Conservation (phyloP, 345 rosid genomes). For the Rhizophora mangle region DNA sequence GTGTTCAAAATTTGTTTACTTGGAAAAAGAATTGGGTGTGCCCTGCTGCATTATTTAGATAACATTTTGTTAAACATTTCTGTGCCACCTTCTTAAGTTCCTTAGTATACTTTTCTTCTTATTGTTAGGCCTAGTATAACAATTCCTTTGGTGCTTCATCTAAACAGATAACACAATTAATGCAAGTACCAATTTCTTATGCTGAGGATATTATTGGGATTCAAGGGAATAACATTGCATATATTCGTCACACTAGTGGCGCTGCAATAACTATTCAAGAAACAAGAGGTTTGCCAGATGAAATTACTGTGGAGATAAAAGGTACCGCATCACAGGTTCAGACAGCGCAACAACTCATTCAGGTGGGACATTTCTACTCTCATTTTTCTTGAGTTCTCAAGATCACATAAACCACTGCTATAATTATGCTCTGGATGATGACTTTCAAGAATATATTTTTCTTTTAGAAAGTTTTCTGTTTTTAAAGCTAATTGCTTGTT, state of each 20-base stretch:
- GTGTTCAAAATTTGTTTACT: too few species aligned
- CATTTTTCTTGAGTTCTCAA: not conserved
- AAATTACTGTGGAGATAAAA: slow-evolving; percentile 78
- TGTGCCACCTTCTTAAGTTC: not conserved
- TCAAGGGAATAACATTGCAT: slow-evolving; percentile 70
- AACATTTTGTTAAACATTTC: not conserved
- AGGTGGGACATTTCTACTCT: slow-evolving; percentile 37
- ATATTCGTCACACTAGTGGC: slow-evolving; percentile 68
- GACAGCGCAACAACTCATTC: slow-evolving; percentile 66
- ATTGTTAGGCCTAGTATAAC: not conserved
- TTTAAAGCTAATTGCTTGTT: too few species aligned
- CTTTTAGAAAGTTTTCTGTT: too few species aligned
- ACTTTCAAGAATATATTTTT: not conserved
- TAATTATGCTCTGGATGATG: not conserved
- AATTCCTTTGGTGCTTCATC: not conserved
- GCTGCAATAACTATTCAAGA: slow-evolving; percentile 69
- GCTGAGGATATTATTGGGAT: slow-evolving; percentile 82
- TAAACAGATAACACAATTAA: slow-evolving; percentile 62
- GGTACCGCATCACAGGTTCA: slow-evolving; percentile 74
- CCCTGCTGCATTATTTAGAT: too few species aligned
- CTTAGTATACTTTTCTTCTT: not conserved
- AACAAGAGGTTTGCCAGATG: slow-evolving; percentile 61
- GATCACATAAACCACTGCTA: not conserved
- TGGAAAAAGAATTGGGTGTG: too few species aligned
- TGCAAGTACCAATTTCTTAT: slow-evolving; percentile 79